Evolutionary conservation across 768 basidiomycete species (phyloP), one percentile per base, ranked within the genome.

Genomic region (Amylocystis lapponica): DNA sequence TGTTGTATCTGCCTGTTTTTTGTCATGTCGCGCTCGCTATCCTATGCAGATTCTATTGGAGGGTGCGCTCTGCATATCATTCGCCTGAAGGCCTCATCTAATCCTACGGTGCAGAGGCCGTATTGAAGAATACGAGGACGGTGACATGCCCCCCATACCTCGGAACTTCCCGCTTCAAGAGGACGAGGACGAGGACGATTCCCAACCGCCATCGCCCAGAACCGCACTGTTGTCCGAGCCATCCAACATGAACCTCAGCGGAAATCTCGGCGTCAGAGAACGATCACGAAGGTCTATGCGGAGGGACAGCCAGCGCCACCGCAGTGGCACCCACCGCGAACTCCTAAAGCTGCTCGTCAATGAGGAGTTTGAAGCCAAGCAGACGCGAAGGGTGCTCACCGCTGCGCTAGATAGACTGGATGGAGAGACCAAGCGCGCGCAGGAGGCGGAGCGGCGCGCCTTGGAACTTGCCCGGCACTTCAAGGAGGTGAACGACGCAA

Each of bases 371-470:
- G 58, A 59, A 21, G 34, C 48, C 22, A 60, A 59, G 41, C 56
- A 62, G 22, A 50, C 55, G 23, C 56, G 57, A 11, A 55, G 50
- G 21, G 48, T 59, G 31, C 54, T 65, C 10, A 47, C 43, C 27
- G 29, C 53, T 8, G 58, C 63, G 8, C 52, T 62, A 5, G 60
- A 65, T 8, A 52, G 55, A 32, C 58, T 74, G 32, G 68, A 72
- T 40, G 46, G 52, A 11, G 72, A 73, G 47, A 64, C 71, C 2
- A 51, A 53, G 22, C 71, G 72, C 41, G 72, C 70, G 19, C 63
- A 63, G 22, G 60, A 66, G 20, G 69, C 72, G n/a, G 72, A 74
- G 47, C 61, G 61, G 30, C 67, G 71, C 29, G 71, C 71, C n/a
- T 58, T 71, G 33, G 73, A 73, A 35, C 64, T 73, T 47, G 70